Percentiles rank a stretch among this genome's conserved stretches.
Conservation (phyloP, 228 moss, liverwort and hornwort species). For the Sphagnum magellanicum region DNA sequence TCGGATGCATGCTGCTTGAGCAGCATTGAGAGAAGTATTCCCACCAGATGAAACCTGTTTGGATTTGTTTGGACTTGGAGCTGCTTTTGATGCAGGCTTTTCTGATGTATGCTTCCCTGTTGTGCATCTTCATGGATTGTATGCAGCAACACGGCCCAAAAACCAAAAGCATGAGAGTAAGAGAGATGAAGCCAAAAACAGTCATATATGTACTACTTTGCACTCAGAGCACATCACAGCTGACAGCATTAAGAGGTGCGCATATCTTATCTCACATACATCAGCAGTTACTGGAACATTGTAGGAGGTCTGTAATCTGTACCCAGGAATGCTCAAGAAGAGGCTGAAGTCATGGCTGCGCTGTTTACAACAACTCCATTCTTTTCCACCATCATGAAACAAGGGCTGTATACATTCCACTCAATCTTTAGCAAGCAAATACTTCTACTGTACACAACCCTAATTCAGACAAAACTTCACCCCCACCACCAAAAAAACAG, state of each 20-base stretch:
- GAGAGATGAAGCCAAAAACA: no score
- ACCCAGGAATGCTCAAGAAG: slow-evolving; percentile 85
- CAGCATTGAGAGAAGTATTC: slow-evolving; percentile 28
- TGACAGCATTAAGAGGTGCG: no score
- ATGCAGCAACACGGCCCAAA: background rate
- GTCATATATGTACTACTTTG: no score
- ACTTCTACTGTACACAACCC: slow-evolving; percentile 11
- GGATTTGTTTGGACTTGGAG: slow-evolving; percentile 53
- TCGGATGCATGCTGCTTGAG: slow-evolving; percentile 60
- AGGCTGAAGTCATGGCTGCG: slow-evolving; percentile 89
- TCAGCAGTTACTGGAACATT: no score
- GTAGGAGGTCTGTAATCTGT: slow-evolving; percentile 1
- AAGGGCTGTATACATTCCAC: slow-evolving; percentile 42
- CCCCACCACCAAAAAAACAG: background rate
- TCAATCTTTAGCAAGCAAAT: background rate
- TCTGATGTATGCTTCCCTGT: slow-evolving; percentile 83
- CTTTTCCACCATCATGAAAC: slow-evolving; percentile 92
- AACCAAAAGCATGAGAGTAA: no score
- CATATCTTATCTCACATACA: no score
- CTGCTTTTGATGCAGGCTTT: slow-evolving; percentile 58
- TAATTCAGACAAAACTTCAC: background rate
- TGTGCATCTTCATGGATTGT: slow-evolving; percentile 48
- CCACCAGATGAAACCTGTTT: slow-evolving; percentile 28
- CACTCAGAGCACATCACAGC: no score
- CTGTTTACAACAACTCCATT: slow-evolving; percentile 96